Conservation (phyloP, 441 rosid genomes). For the Pelargonium fulgidum region DNA sequence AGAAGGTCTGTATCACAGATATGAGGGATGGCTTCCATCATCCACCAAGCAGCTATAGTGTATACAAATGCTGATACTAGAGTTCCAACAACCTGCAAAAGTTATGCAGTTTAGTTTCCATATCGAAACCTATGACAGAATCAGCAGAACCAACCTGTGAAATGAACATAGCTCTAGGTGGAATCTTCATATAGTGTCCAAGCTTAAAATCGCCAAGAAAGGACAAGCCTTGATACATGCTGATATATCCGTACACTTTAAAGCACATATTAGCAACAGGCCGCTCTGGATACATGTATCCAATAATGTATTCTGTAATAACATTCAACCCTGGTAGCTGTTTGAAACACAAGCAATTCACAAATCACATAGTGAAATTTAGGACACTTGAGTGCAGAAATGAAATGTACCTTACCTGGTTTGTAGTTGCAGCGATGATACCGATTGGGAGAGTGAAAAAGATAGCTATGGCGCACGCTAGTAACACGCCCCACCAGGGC, state of each 20-base stretch:
- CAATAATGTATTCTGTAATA: constrained; percentile 77
- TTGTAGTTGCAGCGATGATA: constrained; percentile 78
- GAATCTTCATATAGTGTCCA: constrained; percentile 94
- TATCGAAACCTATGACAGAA: neutral
- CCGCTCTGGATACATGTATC: constrained; percentile 66
- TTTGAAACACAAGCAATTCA: neutral
- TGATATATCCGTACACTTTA: constrained; percentile 71
- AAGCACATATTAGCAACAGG: constrained; percentile 87
- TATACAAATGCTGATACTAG: constrained; percentile 70
- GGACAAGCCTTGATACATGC: constrained; percentile 75
- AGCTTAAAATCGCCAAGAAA: constrained; percentile 81
- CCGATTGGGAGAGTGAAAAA: constrained; percentile 76
- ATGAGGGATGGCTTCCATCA: constrained; percentile 49
- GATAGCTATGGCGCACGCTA: constrained; percentile 62
- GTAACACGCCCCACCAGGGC: constrained; percentile 88
- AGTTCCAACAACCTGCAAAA: constrained; percentile 62
- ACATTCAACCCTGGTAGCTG: constrained; percentile 80
- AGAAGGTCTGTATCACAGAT: constrained; percentile 68
- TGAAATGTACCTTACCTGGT: constrained; percentile 44
- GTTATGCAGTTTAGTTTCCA: constrained; percentile 9
- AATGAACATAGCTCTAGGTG: constrained; percentile 58
- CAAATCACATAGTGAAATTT: neutral
- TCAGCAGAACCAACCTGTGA: constrained; percentile 34
- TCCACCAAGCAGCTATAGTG: constrained; percentile 75
- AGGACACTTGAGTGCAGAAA: too few relatives aligned